Percentiles rank a stretch among this genome's conserved stretches.
phyloP scores from a whole-genome alignment of 2,329 filamentous ascomycete species.

The Cytospora piceicola region DNA sequence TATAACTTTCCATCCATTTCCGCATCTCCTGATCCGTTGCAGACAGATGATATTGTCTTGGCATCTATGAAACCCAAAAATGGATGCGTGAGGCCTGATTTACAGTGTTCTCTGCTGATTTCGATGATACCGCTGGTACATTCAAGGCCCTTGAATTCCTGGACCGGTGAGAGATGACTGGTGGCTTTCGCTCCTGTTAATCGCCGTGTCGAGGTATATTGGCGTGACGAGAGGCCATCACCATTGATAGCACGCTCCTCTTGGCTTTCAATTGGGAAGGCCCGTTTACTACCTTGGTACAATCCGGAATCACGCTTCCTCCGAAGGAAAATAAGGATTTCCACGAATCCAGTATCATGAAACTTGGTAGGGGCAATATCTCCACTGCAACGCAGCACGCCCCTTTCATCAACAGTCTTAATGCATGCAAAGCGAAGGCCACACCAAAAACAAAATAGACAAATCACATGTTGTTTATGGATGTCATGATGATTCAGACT shows the following conservation, averaged over 20 bases:
- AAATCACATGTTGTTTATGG: neutral
- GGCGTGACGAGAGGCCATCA: neutral
- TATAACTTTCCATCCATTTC: neutral
- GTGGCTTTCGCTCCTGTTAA: neutral
- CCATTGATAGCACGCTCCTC: neutral
- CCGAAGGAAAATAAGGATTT: constrained; percentile 11
- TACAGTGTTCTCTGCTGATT: neutral
- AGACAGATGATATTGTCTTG: neutral
- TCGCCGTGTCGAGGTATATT: neutral
- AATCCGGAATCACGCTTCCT: neutral
- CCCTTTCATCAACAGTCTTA: constrained; percentile 9
- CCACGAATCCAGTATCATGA: constrained; percentile 22
- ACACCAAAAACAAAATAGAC: neutral
- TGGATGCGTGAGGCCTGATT: neutral
- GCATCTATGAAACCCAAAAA: neutral
- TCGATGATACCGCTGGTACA: neutral
- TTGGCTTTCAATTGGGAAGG: constrained; percentile 4
- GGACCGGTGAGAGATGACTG: neutral
- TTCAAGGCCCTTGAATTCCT: neutral
- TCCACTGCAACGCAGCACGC: constrained; percentile 6
- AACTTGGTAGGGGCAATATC: constrained; percentile 20
- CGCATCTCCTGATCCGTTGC: neutral
- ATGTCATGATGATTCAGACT: neutral
- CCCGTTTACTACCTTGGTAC: neutral
- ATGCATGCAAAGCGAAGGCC: neutral